phyloP scores from a whole-genome alignment of 768 basidiomycete species.

The Mycena olivaceomarginata region DNA sequence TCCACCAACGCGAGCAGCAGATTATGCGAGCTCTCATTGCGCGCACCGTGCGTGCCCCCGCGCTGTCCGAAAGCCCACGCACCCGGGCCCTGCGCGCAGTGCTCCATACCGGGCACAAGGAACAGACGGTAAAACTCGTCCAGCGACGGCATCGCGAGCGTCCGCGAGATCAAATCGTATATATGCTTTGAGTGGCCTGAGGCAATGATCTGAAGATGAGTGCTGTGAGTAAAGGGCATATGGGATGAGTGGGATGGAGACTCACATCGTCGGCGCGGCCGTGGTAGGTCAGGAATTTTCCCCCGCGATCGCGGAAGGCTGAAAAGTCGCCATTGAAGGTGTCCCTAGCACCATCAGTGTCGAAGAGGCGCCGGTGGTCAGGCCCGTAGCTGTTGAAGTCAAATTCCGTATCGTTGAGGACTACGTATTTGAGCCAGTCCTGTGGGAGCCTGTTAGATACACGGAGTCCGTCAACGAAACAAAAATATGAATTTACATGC shows the following conservation, averaged over 20 bases:
- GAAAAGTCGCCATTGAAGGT: constrained; percentile 45
- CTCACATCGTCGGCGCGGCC: constrained; percentile 34
- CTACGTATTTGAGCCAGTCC: constrained; percentile 34
- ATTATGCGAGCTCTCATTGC: no score
- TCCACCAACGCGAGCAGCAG: no score
- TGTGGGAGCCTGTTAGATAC: background rate
- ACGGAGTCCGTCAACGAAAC: background rate
- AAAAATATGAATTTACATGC: background rate
- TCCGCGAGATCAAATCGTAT: constrained; percentile 42
- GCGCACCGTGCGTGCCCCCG: no score
- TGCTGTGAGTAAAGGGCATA: no score
- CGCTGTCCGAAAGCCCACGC: no score
- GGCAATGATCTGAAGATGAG: constrained; percentile 37
- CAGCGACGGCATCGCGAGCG: constrained; percentile 30
- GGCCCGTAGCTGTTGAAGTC: constrained; percentile 29
- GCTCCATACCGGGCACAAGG: constrained; percentile 50
- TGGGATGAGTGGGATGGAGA: no score
- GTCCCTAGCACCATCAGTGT: constrained; percentile 33
- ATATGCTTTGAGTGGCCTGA: constrained; percentile 44
- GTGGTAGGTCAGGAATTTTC: constrained; percentile 50
- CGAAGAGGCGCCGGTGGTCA: background rate
- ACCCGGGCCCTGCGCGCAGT: constrained; percentile 29
- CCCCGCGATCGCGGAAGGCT: constrained; percentile 46
- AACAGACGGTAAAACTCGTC: constrained; percentile 51
- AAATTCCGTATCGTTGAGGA: constrained; percentile 25